Conservation (phyloP, 2,329 filamentous ascomycete genomes). For the Teratosphaeria nubilosa region DNA sequence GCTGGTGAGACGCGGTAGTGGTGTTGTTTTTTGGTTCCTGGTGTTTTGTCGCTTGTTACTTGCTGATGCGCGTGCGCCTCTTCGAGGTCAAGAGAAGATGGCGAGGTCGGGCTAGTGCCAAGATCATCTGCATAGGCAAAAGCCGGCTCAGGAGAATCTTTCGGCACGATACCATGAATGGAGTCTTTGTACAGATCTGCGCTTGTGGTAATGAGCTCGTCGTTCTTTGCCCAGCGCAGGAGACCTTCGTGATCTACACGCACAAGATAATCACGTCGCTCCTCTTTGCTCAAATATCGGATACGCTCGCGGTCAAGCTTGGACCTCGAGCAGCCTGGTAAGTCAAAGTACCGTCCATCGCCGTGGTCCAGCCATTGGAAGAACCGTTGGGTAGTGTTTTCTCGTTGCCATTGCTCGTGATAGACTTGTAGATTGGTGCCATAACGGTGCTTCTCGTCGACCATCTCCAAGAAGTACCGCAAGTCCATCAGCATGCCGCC, state of each 20-base stretch:
- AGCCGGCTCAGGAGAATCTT: conserved; percentile 30
- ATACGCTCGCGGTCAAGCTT: conserved; percentile 68
- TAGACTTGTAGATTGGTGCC: conserved; percentile 72
- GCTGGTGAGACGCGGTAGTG: conserved; percentile 58
- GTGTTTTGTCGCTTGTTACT: conserved; percentile 39
- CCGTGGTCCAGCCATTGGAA: conserved; percentile 88
- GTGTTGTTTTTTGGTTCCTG: conserved; percentile 33
- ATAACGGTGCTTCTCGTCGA: conserved; percentile 64
- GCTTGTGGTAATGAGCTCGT: conserved; percentile 64
- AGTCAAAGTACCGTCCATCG: conserved; percentile 57
- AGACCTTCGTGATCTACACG: conserved; percentile 61
- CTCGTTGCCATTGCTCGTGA: conserved; percentile 70
- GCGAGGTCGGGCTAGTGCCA: too few species aligned
- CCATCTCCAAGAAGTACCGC: conserved; percentile 75
- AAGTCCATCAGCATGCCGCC: conserved; percentile 66
- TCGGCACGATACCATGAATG: conserved; percentile 48
- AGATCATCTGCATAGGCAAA: conserved; percentile 15
- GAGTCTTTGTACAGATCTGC: conserved; percentile 65
- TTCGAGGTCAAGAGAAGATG: background rate
- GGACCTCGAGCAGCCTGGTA: conserved; percentile 61
- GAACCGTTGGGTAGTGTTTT: conserved; percentile 70
- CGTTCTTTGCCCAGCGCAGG: conserved; percentile 78
- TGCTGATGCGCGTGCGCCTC: conserved; percentile 1
- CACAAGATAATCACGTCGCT: conserved; percentile 71
- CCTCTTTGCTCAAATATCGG: conserved; percentile 73